Conservation (phyloP, 139 green algal genomes). For the Deuterostichococcus epilithicus region DNA sequence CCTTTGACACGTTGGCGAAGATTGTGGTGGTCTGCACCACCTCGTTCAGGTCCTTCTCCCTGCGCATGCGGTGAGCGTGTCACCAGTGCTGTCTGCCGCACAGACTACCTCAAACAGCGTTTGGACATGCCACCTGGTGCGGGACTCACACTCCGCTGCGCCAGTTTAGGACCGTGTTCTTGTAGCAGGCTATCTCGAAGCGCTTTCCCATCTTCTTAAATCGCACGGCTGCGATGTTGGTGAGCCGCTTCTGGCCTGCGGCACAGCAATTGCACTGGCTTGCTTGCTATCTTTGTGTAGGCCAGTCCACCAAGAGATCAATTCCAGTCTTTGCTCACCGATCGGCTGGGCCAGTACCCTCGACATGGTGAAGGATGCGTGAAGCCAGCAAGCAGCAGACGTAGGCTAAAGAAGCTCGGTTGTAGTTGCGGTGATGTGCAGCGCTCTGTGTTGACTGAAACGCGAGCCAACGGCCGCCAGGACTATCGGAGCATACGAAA, state of each 20-base stretch:
- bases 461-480: no score
- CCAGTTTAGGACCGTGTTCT: constrained; percentile 97
- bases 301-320: no score
- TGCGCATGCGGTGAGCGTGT: constrained; percentile 29
- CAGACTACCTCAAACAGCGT: neutral
- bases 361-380: neutral
- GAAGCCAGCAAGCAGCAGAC: no score
- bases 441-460: no score
- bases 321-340: neutral
- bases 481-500: no score
- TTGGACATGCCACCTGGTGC: neutral
- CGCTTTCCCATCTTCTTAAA: constrained; percentile 86
- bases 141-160: constrained; percentile 73
- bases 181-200: constrained; percentile 99
- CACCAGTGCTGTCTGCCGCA: neutral
- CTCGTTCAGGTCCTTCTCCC: constrained; percentile 97
- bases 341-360: neutral
- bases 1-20: constrained; percentile 95
- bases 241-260: constrained; percentile 96
- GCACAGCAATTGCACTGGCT: neutral
- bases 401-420: no score
- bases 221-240: constrained; percentile 94
- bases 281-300: no score
- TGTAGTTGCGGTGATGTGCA: no score
- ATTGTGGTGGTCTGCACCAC: constrained; percentile 94